Base-by-base conservation (phyloP, 2,329 filamentous ascomycete species). In the Xylariaceae sp. region DNA sequence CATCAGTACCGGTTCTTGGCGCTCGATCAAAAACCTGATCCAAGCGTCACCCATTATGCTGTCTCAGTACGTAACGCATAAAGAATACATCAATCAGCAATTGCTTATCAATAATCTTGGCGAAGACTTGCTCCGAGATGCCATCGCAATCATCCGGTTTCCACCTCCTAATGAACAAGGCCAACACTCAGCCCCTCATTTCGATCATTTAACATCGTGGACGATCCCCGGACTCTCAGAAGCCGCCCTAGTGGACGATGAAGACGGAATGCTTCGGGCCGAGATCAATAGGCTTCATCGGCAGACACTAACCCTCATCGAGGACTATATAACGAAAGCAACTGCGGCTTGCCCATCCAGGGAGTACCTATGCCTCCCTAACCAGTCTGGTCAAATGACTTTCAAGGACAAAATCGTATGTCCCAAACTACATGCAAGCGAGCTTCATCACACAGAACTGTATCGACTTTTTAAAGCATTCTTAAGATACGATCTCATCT, bases 241-340 rank as follows among this genome's bases (percentile, higher is more conserved):
- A n/a, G 29, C 8, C n/a, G n/a, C n/a, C n/a, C n/a, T n/a, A n/a
- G n/a, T n/a, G n/a, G n/a, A n/a, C 32, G 32, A 36, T 4, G 22
- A 33, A 3, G 16, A 40, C 38, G 17, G 37, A 10, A 36, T 5
- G 12, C 43, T 36, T 45, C 11, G 22, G 8, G 21, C 3, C 3
- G 20, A 43, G 2, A 21, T 48, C 23, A 22, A 39, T 25, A 43
- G 36, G 22, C 25, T 46, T 4, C 33, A 46, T 37, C 22, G 22
- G 8, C 5, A 37, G 29, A 34, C 47, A 20, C 29, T 49, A 4
- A 5, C 47, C 7, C 40, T 40, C 27, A 37, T 46, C 34, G 47
- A 49, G 22, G 47, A 49, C 17, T 49, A 47, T 36, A 22, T 49
- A n/a, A 47, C 47, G 32, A 49, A 49, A 38, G 47, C 47, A 6